Evolutionary conservation across 116 monocot species (phyloP).

Genomic region (Trichopus zeylanicus): DNA sequence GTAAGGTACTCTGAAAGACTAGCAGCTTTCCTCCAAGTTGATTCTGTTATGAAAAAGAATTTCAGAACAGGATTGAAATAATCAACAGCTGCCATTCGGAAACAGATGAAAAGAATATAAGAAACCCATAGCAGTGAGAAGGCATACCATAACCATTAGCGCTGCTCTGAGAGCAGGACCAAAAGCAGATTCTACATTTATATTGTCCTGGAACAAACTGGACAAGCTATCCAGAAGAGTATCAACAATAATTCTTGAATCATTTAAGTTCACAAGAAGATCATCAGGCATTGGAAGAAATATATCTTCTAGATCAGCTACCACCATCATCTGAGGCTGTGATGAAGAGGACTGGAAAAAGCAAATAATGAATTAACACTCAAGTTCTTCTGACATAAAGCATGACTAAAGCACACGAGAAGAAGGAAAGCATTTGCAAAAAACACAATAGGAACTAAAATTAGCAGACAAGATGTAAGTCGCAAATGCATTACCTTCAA

Average conservation of each 20-base stretch:
- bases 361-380: constrained; percentile 18
- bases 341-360: constrained; percentile 80
- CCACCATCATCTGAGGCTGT: constrained; percentile 99
- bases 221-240: constrained; percentile 89
- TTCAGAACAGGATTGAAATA: neutral
- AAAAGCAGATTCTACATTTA: constrained; percentile 88
- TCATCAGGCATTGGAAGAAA: constrained; percentile 97
- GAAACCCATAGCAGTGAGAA: neutral
- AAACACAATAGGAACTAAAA: neutral
- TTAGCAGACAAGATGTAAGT: neutral
- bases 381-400: constrained; percentile 1
- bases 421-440: neutral
- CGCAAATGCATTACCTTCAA: constrained; percentile 50
- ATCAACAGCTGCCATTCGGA: neutral
- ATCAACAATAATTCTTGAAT: constrained; percentile 92
- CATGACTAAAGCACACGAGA: constrained; percentile 1
- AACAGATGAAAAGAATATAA: neutral
- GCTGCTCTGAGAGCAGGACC: constrained; percentile 95
- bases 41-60: constrained; percentile 29
- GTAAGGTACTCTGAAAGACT: constrained; percentile 82
- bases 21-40: constrained; percentile 94
- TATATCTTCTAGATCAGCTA: constrained; percentile 90
- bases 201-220: constrained; percentile 84
- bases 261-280: constrained; percentile 92
- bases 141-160: constrained; percentile 90